Evolutionary conservation across 768 basidiomycete genomes (phyloP), one percentile per base, ranked within the genome.

Genomic region (Lactarius indigo): DNA sequence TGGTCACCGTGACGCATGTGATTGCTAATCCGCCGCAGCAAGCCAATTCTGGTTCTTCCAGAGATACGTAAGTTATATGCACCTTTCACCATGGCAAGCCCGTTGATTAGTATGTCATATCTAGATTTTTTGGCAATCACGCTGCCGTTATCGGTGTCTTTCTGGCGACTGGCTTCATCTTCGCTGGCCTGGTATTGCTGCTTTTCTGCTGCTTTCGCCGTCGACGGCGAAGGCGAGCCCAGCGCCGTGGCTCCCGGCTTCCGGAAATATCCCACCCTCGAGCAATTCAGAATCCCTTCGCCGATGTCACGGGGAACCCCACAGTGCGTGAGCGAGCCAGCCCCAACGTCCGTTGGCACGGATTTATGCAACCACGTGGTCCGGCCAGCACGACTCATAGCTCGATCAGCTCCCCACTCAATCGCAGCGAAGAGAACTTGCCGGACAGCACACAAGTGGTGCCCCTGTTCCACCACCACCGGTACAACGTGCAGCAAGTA

Each of bases 101-200:
- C 47, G 54, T 42, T 42, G 6, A 31, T 59, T 7, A 28, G 4
- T 18, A 5, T n/a, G 31, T 64, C 50, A 33, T 54, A n/a, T 8
- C 17, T 63, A 87, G 85, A 13, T 88, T 92, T 76, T 84, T 91
- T 70, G 76, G 79, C 56, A 87, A 92, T 73, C 85, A 80, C 33
- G 85, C 87, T 2, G 87, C 87, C 12, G 86, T 91, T 4, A 85
- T 87, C 2, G 91, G 88, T 8, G 84, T 87, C n/a, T 92, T 93
- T 74, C 80, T 89, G 8, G 85, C 81, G 13, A 82, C 88, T 52
- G 91, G 88, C 8, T 72, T 93, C 26, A 76, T 82, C 42, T 78
- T 81, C 6, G 80, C 83, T 1, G 80, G 79, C 0, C 68, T 87
- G 28, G 70, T 80, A 9, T 74, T 82, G 10, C 82, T 81, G 10